Percentiles rank a stretch among this genome's conserved stretches.
phyloP scores from a whole-genome alignment of 805 yeast species.

The Trichomonascus vanleenenianus region DNA sequence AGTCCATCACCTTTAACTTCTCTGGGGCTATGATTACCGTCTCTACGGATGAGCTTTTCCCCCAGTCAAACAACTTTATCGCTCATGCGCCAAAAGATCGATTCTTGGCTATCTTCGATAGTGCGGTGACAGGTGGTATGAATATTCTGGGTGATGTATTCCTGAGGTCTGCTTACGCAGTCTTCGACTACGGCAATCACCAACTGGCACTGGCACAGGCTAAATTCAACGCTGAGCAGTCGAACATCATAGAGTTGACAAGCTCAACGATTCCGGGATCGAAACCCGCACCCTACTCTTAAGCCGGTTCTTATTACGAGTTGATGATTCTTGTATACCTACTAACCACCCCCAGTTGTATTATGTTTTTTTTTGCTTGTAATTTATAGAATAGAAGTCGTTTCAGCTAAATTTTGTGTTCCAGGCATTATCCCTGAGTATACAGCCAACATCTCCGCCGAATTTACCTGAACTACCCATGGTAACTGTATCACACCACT shows the following conservation, averaged over 20 bases:
- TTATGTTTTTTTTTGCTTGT: too few relatives aligned
- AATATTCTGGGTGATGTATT: constrained; percentile 50
- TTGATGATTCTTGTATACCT: too few relatives aligned
- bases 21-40: constrained; percentile 18
- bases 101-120: background rate
- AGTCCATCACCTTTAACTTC: constrained; percentile 18
- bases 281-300: background rate
- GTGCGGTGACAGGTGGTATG: background rate
- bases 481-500: too few relatives aligned
- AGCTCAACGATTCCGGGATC: background rate
- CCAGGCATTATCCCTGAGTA: too few relatives aligned
- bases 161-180: constrained; percentile 55
- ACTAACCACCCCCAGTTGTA: too few relatives aligned
- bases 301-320: too few relatives aligned
- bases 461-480: too few relatives aligned
- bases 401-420: too few relatives aligned
- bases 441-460: too few relatives aligned
- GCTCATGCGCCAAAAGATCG: constrained; percentile 1
- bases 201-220: constrained; percentile 50
- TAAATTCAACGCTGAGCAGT: constrained; percentile 18
- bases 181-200: constrained; percentile 50
- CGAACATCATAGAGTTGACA: constrained; percentile 20
- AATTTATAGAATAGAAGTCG: too few relatives aligned
- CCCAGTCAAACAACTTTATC: constrained; percentile 12
- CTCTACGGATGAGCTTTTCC: constrained; percentile 17